A percentile compares a stretch with the other conserved stretches of the same genome.
phyloP scores from a whole-genome alignment of 1,284 basidiomycete genomes.

The Fomitopsis palustris region DNA sequence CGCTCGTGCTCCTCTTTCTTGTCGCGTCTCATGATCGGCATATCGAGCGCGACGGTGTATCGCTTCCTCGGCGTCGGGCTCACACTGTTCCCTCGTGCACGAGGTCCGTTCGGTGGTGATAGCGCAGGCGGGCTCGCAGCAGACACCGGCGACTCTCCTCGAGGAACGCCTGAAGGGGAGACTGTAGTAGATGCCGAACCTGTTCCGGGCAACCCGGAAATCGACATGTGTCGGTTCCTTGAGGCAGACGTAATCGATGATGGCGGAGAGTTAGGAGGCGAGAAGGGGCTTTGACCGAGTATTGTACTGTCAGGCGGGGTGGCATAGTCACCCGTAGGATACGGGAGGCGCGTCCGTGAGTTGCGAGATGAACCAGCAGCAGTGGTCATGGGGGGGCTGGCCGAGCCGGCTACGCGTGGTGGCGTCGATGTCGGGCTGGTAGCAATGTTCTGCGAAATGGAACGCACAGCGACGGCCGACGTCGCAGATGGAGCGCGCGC shows the following conservation, averaged over 20 bases:
- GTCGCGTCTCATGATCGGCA: conserved; percentile 47
- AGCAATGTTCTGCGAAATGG: conserved; percentile 24
- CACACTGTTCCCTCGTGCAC: conserved; percentile 41
- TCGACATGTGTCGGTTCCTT: conserved; percentile 24
- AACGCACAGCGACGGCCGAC: conserved; percentile 30
- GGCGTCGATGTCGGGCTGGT: conserved; percentile 37
- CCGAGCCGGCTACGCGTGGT: conserved; percentile 52
- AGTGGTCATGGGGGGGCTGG: conserved; percentile 57
- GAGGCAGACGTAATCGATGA: conserved; percentile 36
- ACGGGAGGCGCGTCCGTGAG: conserved; percentile 61
- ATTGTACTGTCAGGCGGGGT: conserved; percentile 44
- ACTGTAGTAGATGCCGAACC: conserved; percentile 13
- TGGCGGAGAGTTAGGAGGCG: conserved; percentile 61
- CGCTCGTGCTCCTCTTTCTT: not conserved
- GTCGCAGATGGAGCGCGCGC: conserved; percentile 33
- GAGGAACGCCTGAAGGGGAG: conserved; percentile 26
- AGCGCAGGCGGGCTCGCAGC: conserved; percentile 26
- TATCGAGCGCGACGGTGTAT: conserved; percentile 78
- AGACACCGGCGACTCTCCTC: conserved; percentile 16
- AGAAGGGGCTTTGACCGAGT: conserved; percentile 42
- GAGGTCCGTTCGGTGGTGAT: conserved; percentile 31
- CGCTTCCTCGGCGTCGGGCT: conserved; percentile 76
- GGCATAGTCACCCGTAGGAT: conserved; percentile 77
- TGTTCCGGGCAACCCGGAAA: conserved; percentile 26
- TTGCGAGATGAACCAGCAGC: conserved; percentile 26